Evolutionary conservation across 257 asterid genomes (phyloP).

Genomic region (Jacaranda mimosifolia): DNA sequence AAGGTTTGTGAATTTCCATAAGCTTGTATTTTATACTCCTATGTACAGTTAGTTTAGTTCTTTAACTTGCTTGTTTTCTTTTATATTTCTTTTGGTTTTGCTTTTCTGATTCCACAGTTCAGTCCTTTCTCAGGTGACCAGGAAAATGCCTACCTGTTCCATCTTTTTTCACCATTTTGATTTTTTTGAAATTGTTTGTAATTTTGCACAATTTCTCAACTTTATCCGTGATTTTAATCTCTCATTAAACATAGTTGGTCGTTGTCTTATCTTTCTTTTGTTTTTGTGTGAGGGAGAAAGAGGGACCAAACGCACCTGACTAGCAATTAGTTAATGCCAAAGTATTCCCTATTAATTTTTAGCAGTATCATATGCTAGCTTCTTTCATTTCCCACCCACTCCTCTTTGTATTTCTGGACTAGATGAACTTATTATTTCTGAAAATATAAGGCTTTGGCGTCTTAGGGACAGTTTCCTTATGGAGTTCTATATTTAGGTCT

Average conservation of each 20-base stretch:
- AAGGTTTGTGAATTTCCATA: slow-evolving; percentile 64
- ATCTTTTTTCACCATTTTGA: slow-evolving; percentile 25
- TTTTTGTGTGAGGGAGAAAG: background rate
- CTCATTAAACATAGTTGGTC: background rate
- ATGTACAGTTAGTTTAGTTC: background rate
- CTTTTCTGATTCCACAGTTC: background rate
- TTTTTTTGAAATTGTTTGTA: background rate
- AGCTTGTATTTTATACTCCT: slow-evolving; percentile 16
- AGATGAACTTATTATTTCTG: background rate
- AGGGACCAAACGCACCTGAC: background rate
- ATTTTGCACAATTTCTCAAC: background rate
- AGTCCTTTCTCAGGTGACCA: background rate
- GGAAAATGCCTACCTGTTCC: background rate
- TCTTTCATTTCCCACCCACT: background rate
- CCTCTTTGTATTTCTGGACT: slow-evolving; percentile 13
- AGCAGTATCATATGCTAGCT: slow-evolving; percentile 17
- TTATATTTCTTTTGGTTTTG: background rate
- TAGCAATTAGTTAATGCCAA: background rate
- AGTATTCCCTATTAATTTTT: background rate
- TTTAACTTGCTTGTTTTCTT: slow-evolving; percentile 3
- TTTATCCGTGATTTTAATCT: background rate
- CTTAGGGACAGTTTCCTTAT: slow-evolving; percentile 1
- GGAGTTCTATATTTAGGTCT: background rate
- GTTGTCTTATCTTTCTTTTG: slow-evolving; percentile 24
- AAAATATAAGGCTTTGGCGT: background rate